Conservation (phyloP, 2,329 filamentous ascomycete species). For the Seiridium cupressi region DNA sequence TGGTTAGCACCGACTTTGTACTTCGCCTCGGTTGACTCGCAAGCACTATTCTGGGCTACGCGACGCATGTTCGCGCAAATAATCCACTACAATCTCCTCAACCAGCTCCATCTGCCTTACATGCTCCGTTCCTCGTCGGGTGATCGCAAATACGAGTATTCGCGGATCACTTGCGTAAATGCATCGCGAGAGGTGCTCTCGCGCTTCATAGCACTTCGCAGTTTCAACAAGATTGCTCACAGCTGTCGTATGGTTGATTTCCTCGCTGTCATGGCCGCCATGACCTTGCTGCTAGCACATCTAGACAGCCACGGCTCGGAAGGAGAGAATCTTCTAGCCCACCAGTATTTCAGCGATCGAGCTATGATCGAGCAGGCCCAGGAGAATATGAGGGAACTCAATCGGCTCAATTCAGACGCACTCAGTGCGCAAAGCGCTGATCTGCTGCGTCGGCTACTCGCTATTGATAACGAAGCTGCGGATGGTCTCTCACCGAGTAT, state of each 20-base stretch:
- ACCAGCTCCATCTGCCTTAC: slow-evolving; percentile 44
- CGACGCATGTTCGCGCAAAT: slow-evolving; percentile 40
- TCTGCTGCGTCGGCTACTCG: slow-evolving; percentile 27
- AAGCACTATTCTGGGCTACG: slow-evolving; percentile 24
- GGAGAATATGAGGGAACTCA: slow-evolving; percentile 14
- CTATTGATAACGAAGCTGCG: slow-evolving; percentile 27
- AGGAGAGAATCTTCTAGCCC: slow-evolving; percentile 8
- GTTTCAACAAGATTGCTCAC: slow-evolving; percentile 21
- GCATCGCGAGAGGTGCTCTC: slow-evolving; percentile 41
- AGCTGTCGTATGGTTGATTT: slow-evolving; percentile 43
- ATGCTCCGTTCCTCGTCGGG: slow-evolving; percentile 31
- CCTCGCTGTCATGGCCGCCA: slow-evolving; percentile 36
- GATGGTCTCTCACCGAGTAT: slow-evolving; percentile 17
- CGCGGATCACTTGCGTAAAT: slow-evolving; percentile 35
- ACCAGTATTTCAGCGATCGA: slow-evolving; percentile 6
- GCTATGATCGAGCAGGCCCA: slow-evolving; percentile 6
- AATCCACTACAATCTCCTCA: slow-evolving; percentile 38
- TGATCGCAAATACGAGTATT: slow-evolving; percentile 29
- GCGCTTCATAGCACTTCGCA: slow-evolving; percentile 36
- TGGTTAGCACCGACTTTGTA: slow-evolving; percentile 1
- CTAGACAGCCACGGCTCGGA: slow-evolving; percentile 22
- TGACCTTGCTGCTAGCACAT: slow-evolving; percentile 38
- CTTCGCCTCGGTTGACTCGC: slow-evolving; percentile 10
- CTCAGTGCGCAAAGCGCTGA: slow-evolving; percentile 24
- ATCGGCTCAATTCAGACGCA: slow-evolving; percentile 21